These are phyloP conservation scores for Chamaenerion angustifolium DNA, from an alignment of 345 rosid genomes.

Conservation along the genomic window DNA sequence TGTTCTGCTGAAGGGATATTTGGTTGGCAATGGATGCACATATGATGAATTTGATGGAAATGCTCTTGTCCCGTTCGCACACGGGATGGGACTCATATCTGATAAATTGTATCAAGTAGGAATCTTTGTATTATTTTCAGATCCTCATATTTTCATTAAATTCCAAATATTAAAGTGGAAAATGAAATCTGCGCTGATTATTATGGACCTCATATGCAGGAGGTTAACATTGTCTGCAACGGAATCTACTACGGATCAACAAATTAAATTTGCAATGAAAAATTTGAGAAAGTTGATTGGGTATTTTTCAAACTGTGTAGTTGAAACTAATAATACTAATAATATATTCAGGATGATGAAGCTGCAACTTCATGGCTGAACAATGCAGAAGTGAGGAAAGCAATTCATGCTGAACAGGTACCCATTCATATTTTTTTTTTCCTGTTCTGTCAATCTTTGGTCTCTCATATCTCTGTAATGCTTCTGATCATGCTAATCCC, in stretches of 20 bases:
- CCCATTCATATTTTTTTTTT: too few relatives aligned
- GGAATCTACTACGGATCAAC: conserved; percentile 34
- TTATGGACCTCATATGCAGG: conserved; percentile 24
- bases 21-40: conserved; percentile 89
- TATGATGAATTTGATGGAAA: conserved; percentile 66
- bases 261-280: conserved; percentile 14
- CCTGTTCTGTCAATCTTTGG: too few relatives aligned
- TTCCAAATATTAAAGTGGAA: too few relatives aligned
- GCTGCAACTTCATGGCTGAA: conserved; percentile 28
- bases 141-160: not conserved
- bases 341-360: conserved; percentile 17
- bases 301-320: conserved; percentile 9
- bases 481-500: not conserved
- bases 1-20: conserved; percentile 44
- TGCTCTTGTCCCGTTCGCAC: conserved; percentile 73
- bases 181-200: too few relatives aligned
- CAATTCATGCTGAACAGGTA: conserved; percentile 17
- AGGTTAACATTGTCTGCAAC: conserved; percentile 34
- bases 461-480: too few relatives aligned
- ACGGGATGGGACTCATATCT: conserved; percentile 90
- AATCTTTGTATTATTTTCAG: not conserved
- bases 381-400: conserved; percentile 21
- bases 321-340: not conserved
- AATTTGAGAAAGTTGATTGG: conserved; percentile 36
- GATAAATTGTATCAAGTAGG: conserved; percentile 55